phyloP scores from a whole-genome alignment of 768 basidiomycete genomes.

The Hypsizygus marmoreus region DNA sequence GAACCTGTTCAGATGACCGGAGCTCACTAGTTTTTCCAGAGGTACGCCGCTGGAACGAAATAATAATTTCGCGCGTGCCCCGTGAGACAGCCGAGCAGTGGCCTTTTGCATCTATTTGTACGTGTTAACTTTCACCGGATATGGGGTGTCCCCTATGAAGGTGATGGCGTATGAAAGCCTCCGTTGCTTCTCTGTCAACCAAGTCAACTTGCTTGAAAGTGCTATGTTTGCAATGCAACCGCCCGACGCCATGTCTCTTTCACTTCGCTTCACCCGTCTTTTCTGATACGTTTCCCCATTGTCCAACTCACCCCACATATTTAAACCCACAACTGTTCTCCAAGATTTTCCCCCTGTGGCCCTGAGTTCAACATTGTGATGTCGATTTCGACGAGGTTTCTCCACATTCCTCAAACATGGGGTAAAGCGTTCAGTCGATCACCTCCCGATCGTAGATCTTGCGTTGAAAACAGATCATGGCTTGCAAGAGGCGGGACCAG shows the following conservation, averaged over 20 bases:
- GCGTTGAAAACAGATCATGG: not conserved
- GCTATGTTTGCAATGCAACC: no score
- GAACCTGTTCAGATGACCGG: slow-evolving; percentile 33
- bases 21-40: slow-evolving; percentile 38
- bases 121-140: not conserved
- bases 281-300: not conserved
- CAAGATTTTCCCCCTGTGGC: not conserved
- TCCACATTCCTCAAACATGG: slow-evolving; percentile 18
- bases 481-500: slow-evolving; percentile 2
- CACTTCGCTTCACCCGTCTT: no score
- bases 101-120: slow-evolving; percentile 11
- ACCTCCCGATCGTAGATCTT: slow-evolving; percentile 8
- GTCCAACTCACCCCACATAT: not conserved
- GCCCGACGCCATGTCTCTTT: no score
- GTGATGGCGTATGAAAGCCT: not conserved
- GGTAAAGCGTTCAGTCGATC: slow-evolving; percentile 13
- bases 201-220: no score
- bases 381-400: slow-evolving; percentile 35
- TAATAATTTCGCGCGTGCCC: slow-evolving; percentile 8
- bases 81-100: slow-evolving; percentile 2
- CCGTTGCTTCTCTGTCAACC: not conserved
- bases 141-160: not conserved
- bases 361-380: slow-evolving; percentile 1
- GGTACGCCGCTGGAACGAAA: slow-evolving; percentile 35
- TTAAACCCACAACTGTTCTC: not conserved